phyloP scores from a whole-genome alignment of 139 green algal genomes.

The Ostreobium quekettii region DNA sequence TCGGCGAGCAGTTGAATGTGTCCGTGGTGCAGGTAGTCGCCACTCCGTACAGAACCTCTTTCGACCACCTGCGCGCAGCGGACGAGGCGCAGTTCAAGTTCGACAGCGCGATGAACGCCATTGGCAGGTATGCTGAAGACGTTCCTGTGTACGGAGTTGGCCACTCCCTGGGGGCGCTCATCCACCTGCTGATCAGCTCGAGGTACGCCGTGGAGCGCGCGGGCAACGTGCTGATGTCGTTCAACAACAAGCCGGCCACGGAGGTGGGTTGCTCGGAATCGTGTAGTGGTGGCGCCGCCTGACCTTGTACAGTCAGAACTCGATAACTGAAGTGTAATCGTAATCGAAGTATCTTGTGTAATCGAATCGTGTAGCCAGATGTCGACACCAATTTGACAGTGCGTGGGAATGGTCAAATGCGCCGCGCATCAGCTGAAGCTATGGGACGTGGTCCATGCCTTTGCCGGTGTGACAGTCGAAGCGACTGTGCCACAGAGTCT shows the following conservation, averaged over 20 bases:
- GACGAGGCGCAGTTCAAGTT: constrained; percentile 84
- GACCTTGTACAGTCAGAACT: too few relatives aligned
- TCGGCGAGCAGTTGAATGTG: background rate
- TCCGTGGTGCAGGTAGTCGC: constrained; percentile 55
- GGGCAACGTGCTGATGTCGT: constrained; percentile 82
- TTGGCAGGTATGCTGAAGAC: constrained; percentile 25
- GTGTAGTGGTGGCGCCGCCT: too few relatives aligned
- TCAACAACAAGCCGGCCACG: constrained; percentile 79
- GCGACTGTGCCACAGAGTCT: too few relatives aligned
- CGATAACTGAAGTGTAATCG: too few relatives aligned
- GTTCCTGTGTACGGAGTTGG: constrained; percentile 65
- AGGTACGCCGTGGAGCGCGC: constrained; percentile 59
- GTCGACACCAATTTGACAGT: too few relatives aligned
- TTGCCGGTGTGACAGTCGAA: too few relatives aligned
- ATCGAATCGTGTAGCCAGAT: too few relatives aligned
- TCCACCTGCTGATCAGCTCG: constrained; percentile 77
- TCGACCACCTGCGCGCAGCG: constrained; percentile 79
- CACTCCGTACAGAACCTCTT: constrained; percentile 63
- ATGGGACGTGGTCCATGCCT: too few relatives aligned
- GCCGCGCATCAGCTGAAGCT: too few relatives aligned
- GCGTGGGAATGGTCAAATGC: too few relatives aligned
- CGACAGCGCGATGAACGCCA: constrained; percentile 49
- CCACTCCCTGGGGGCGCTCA: constrained; percentile 74
- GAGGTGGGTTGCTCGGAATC: constrained; percentile 17
- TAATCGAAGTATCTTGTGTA: too few relatives aligned